Conservation (phyloP, 1,139 yeast genomes). For the Geotrichum reessii region DNA sequence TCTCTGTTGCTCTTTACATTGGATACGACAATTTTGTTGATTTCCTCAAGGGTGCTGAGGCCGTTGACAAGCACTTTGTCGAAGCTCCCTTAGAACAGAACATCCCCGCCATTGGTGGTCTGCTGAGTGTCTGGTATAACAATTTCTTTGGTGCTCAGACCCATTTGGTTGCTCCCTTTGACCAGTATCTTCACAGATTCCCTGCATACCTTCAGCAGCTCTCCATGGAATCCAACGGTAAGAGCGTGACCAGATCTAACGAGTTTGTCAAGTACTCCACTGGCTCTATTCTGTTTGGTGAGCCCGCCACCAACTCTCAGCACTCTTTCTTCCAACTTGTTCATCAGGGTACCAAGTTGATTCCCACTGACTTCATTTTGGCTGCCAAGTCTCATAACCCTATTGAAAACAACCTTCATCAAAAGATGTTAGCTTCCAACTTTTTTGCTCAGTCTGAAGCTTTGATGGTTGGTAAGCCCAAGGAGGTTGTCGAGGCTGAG, state of each 20-base stretch:
- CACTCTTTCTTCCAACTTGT: conserved; percentile 99
- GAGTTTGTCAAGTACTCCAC: conserved; percentile 90
- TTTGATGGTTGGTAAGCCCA: conserved; percentile 90
- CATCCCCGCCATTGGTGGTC: conserved; percentile 90
- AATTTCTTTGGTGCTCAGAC: conserved; percentile 97
- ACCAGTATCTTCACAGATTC: conserved; percentile 97
- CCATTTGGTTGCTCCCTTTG: conserved; percentile 96
- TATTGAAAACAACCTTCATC: conserved; percentile 87
- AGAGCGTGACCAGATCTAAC: conserved; percentile 89
- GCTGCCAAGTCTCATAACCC: conserved; percentile 99
- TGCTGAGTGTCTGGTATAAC: conserved; percentile 94
- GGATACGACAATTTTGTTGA: conserved; percentile 90
- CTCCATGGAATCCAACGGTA: conserved; percentile 98
- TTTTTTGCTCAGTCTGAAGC: conserved; percentile 98
- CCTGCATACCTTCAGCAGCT: conserved; percentile 98
- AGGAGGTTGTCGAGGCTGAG: conserved; percentile 76
- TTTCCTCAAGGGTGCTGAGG: conserved; percentile 95
- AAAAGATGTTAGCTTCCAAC: conserved; percentile 95
- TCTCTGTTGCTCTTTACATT: conserved; percentile 88
- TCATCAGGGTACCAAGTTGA: conserved; percentile 96
- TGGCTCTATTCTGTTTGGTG: conserved; percentile 93
- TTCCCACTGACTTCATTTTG: conserved; percentile 92
- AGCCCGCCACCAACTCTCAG: conserved; percentile 98
- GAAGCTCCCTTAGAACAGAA: conserved; percentile 81
- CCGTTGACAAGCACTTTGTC: conserved; percentile 85